Percentiles rank a stretch among this genome's conserved stretches.
Conservation (phyloP, 345 rosid species). For the Tarenaya hassleriana region DNA sequence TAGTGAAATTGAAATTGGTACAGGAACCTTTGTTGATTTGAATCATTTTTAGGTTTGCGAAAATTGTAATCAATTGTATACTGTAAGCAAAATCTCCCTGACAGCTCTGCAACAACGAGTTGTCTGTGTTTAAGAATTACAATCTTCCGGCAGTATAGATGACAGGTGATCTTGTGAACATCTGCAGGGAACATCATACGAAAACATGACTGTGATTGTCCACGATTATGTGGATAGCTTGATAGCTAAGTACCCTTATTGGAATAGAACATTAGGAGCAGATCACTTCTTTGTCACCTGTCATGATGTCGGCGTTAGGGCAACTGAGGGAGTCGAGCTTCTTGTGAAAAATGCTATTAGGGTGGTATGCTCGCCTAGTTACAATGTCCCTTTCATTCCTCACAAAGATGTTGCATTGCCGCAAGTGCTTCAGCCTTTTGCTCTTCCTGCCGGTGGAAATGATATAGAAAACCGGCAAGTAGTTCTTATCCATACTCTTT, state of each 20-base stretch:
- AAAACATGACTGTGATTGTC: slow-evolving; percentile 87
- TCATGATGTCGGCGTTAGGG: slow-evolving; percentile 93
- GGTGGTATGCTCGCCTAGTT: slow-evolving; percentile 93
- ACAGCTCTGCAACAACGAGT: too few relatives aligned
- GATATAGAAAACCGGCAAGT: slow-evolving; percentile 70
- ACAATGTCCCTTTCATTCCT: slow-evolving; percentile 88
- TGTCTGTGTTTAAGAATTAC: not conserved
- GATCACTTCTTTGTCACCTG: slow-evolving; percentile 98
- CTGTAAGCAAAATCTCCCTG: too few relatives aligned
- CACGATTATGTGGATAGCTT: slow-evolving; percentile 64
- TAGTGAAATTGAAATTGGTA: not conserved
- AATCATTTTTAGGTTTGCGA: not conserved
- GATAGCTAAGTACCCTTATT: slow-evolving; percentile 69
- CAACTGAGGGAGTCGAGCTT: slow-evolving; percentile 73
- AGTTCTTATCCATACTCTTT: not conserved
- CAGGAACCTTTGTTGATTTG: not conserved
- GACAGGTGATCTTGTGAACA: not conserved
- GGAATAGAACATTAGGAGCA: slow-evolving; percentile 94
- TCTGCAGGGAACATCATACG: slow-evolving; percentile 82
- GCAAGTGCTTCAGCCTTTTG: slow-evolving; percentile 91
- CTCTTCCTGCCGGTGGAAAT: slow-evolving; percentile 85
- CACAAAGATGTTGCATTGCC: slow-evolving; percentile 97
- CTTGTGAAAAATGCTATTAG: slow-evolving; percentile 88
- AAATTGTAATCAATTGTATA: too few relatives aligned
- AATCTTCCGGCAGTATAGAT: not conserved